Base-by-base conservation (phyloP, 2,329 filamentous ascomycete species). In the Trichoderma hamatum region DNA sequence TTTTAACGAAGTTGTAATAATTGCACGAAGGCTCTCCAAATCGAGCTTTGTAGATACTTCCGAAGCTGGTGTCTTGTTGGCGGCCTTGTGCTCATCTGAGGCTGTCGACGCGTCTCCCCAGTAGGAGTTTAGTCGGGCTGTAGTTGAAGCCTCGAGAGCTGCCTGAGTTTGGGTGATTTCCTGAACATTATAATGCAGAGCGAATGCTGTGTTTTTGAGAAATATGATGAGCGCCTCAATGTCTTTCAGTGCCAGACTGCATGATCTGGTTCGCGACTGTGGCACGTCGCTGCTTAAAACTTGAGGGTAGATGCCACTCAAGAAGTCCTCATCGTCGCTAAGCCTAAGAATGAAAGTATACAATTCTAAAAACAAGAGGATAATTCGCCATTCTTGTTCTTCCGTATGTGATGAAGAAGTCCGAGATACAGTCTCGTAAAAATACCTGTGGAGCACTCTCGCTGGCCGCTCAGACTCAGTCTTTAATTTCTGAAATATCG, bases 241-340 rank as follows among this genome's bases (percentile, higher is more conserved):
- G 67, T 97, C 91, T 13, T 81, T 78, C 11, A 95, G 80, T 1
- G 88, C 87, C 6, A 98, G 83, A 55, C 92, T 90, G 77, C 92
- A 91, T 71, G 81, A 84, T 78, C 84, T 85, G 72, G 85, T 84
- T 65, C 82, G 84, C 63, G 83, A 86, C 67, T 74, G 82, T 28
- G 78, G 81, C 32, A 77, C 81, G 59, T 77, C 79, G 24, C 74
- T 76, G n/a, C 80, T 78, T 24, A 81, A 73, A 34, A 78, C 69
- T 66, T 75, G 73, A 30, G 83, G 81, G 49, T 79, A 81, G 71
- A 86, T 81, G 67, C 85, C 84, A 68, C 88, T 87, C 71, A 97
- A 91, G 76, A 99, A 99, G 74, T 99, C 96, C 73, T 98, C 95
- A 72, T 99, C 96, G 73, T 99, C 96, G 77, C 95, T 97, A 39